A percentile compares a stretch with the other conserved stretches of the same genome.
Evolutionary conservation across 371 early-diverging fungal genomes (phyloP).

Genomic region (Ordospora colligata): DNA sequence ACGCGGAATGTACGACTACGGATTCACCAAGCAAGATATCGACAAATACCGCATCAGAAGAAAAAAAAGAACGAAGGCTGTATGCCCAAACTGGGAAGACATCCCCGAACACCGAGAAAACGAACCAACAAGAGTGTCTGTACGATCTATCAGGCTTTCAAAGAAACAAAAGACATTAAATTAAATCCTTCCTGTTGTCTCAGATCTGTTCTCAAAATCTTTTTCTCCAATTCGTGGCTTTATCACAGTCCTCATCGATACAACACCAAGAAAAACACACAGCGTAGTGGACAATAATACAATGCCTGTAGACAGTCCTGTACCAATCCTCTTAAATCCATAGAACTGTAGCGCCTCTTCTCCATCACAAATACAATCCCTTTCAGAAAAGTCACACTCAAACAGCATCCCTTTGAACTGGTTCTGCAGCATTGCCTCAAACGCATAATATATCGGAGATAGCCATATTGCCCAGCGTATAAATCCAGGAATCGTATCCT

Average conservation of each 20-base stretch:
- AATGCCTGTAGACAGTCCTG: background rate
- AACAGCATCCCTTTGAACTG: slow-evolving; percentile 16
- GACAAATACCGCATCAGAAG: background rate
- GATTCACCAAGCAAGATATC: background rate
- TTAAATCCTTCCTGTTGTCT: background rate
- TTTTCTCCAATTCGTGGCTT: background rate
- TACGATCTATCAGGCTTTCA: background rate
- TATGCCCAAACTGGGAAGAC: slow-evolving; percentile 30
- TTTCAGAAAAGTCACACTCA: background rate
- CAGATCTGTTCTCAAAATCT: background rate
- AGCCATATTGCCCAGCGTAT: slow-evolving; percentile 63
- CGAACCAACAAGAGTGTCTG: slow-evolving; percentile 6
- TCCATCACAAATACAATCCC: background rate
- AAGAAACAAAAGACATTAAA: background rate
- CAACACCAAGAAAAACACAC: background rate
- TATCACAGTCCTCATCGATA: background rate
- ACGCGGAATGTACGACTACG: background rate
- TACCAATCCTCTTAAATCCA: background rate
- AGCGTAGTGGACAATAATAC: background rate
- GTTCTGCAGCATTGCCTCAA: slow-evolving; percentile 44
- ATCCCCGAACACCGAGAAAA: slow-evolving; percentile 3
- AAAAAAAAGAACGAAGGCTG: background rate
- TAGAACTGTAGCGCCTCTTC: slow-evolving; percentile 1
- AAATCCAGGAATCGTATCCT: slow-evolving; percentile 56
- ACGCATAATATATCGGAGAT: slow-evolving; percentile 57